phyloP scores from a whole-genome alignment of 148 eudicot species.

The Cornus suecica region DNA sequence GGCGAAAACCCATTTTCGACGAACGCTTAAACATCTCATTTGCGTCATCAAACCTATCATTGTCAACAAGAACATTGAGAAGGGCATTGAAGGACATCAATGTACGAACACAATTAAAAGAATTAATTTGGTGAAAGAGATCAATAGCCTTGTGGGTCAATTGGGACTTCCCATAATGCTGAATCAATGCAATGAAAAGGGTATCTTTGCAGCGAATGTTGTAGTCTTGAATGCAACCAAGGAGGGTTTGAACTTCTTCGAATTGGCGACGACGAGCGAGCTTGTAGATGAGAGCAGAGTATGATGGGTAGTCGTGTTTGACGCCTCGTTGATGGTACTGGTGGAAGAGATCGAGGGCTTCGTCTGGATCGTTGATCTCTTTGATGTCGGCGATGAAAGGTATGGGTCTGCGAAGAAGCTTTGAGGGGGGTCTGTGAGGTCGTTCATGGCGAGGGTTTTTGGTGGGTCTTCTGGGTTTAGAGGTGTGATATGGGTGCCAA shows the following conservation, averaged over 20 bases:
- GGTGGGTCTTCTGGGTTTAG: background rate
- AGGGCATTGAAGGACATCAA: slow-evolving; percentile 72
- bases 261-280: slow-evolving; percentile 63
- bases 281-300: slow-evolving; percentile 78
- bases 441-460: background rate
- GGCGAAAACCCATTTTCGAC: slow-evolving; percentile 53
- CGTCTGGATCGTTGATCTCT: slow-evolving; percentile 50
- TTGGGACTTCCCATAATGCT: slow-evolving; percentile 59
- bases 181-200: slow-evolving; percentile 62
- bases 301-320: slow-evolving; percentile 85
- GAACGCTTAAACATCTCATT: slow-evolving; percentile 40
- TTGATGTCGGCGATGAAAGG: slow-evolving; percentile 66
- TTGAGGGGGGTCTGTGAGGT: slow-evolving; percentile 12
- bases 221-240: slow-evolving; percentile 32
- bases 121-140: slow-evolving; percentile 51
- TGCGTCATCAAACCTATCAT: slow-evolving; percentile 44
- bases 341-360: slow-evolving; percentile 55
- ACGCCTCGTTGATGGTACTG: slow-evolving; percentile 47
- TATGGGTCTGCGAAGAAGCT: slow-evolving; percentile 34
- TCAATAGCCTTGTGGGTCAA: slow-evolving; percentile 51
- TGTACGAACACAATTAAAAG: slow-evolving; percentile 57
- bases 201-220: slow-evolving; percentile 70
- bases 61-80: slow-evolving; percentile 67
- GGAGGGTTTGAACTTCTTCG: slow-evolving; percentile 42
- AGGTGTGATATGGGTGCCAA: slow-evolving; percentile 13